Evolutionary conservation across 2,329 filamentous ascomycete genomes (phyloP), one percentile per base, ranked within the genome.

Genomic region (Exophiala bonariae): DNA sequence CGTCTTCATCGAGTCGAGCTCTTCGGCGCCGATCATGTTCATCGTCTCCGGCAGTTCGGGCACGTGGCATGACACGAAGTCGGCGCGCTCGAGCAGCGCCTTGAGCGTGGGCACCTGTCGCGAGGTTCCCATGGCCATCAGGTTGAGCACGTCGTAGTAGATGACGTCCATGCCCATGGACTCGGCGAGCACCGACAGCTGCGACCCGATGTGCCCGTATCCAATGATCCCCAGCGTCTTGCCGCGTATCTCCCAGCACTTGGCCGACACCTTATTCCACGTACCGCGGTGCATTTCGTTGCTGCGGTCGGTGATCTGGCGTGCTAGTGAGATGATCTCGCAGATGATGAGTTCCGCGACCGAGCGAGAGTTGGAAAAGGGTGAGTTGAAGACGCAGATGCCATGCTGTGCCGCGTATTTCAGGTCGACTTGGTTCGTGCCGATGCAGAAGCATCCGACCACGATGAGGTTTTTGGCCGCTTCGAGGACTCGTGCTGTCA

Each of bases 361-460:
- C 66, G 89, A 95, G 67, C 93, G 86, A 7, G 92, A 97, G 74
- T 99, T 99, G 73, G 88, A 91, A 72, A 99, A 99, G 1, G 93
- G 93, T 36, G 93, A 97, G 74, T 99, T 99, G 82, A 99, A 99
- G 56, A 99, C 93, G 28, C 91, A 90, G 66, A 97, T 96, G 58
- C 93, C 90, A 64, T 87, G 82, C 59, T 80, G 78, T 38, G 89
- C 89, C 22, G 90, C 89, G 64, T 83, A 92, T 52, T 89, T 80
- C 50, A 95, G 82, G 66, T 95, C 86, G 57, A 96, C 90, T 69
- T 95, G 90, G 74, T 95, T 97, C 47, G 93, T 99, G 57, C 93
- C 93, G 62, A 99, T 99, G 70, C 93, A 99, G 80, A 99, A 99
- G 75, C 93, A 99, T 52, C 93, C 93, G 60, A 97, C 83, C 53